phyloP scores from a whole-genome alignment of 202 grass and related monocot genomes.

The Saccharum hybrid region DNA sequence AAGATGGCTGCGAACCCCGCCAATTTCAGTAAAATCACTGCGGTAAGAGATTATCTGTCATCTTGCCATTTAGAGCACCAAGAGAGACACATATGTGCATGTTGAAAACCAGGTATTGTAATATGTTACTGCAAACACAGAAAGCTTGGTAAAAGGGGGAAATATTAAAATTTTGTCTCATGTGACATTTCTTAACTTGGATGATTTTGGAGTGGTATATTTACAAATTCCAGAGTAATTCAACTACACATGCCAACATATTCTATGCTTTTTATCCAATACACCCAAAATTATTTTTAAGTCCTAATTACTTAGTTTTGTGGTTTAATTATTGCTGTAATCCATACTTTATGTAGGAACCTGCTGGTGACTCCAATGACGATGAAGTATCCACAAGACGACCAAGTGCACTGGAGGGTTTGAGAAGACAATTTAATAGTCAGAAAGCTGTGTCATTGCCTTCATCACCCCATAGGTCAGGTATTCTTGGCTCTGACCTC shows the following conservation, averaged over 20 bases:
- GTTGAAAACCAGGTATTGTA: slow-evolving; percentile 2
- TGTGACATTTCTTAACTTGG: neutral
- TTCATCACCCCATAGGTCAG: slow-evolving; percentile 85
- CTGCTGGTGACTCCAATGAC: slow-evolving; percentile 47
- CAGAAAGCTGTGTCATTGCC: slow-evolving; percentile 91
- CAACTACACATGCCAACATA: neutral
- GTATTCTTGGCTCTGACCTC: slow-evolving; percentile 55
- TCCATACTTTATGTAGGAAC: slow-evolving; percentile 56
- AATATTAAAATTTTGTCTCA: neutral
- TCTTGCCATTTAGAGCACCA: neutral
- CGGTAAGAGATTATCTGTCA: slow-evolving; percentile 4
- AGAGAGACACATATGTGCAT: neutral
- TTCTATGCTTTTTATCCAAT: slow-evolving; percentile 25
- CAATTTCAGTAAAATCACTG: neutral
- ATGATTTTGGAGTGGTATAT: slow-evolving; percentile 16
- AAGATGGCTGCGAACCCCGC: neutral
- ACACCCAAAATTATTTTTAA: slow-evolving; percentile 5
- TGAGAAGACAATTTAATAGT: slow-evolving; percentile 67
- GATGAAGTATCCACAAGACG: slow-evolving; percentile 53
- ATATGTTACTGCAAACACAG: neutral
- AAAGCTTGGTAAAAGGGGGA: neutral
- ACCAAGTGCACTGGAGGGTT: slow-evolving; percentile 51
- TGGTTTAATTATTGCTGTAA: slow-evolving; percentile 23
- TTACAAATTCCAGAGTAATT: neutral
- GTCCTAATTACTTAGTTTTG: slow-evolving; percentile 28